These are phyloP conservation scores for Gentiana macrophylla DNA, from an alignment of 257 asterid species.

Conservation along the genomic window DNA sequence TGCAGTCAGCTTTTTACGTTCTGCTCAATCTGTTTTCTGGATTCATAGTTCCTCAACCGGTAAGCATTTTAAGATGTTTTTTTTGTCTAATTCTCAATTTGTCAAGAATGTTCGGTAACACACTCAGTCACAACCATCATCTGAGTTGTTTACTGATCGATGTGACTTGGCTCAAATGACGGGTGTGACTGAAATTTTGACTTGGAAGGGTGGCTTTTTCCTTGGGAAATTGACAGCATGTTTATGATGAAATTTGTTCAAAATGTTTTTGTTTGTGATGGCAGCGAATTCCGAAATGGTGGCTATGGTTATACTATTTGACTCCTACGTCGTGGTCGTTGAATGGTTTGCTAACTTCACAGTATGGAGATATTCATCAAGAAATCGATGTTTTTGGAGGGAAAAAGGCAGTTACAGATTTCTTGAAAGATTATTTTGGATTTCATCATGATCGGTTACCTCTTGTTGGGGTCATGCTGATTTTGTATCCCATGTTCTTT, in stretches of 20 bases:
- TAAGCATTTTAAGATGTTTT: conserved; percentile 3
- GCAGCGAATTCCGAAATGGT: conserved; percentile 22
- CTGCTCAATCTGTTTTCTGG: conserved; percentile 41
- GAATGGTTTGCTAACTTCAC: conserved; percentile 18
- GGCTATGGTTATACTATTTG: conserved; percentile 19
- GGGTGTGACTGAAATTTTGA: no score
- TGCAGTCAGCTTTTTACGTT: conserved; percentile 34
- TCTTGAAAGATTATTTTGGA: conserved; percentile 14
- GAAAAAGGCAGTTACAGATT: conserved; percentile 9
- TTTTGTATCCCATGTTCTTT: conserved; percentile 11
- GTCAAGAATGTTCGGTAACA: neutral
- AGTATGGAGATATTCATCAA: conserved; percentile 16
- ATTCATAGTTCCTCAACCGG: conserved; percentile 45
- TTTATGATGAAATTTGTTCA: no score
- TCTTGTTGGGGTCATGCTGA: conserved; percentile 15
- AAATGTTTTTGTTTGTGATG: neutral
- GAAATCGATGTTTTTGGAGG: conserved; percentile 16
- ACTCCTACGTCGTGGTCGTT: conserved; percentile 18
- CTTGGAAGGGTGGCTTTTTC: no score
- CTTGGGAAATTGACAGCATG: no score
- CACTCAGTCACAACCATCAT: neutral
- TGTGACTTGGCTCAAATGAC: no score
- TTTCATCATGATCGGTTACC: conserved; percentile 13
- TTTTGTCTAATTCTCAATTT: neutral
- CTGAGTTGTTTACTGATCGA: neutral